Evolutionary conservation across 2,329 filamentous ascomycete genomes (phyloP).

Genomic region (Aspergillus japonicus): DNA sequence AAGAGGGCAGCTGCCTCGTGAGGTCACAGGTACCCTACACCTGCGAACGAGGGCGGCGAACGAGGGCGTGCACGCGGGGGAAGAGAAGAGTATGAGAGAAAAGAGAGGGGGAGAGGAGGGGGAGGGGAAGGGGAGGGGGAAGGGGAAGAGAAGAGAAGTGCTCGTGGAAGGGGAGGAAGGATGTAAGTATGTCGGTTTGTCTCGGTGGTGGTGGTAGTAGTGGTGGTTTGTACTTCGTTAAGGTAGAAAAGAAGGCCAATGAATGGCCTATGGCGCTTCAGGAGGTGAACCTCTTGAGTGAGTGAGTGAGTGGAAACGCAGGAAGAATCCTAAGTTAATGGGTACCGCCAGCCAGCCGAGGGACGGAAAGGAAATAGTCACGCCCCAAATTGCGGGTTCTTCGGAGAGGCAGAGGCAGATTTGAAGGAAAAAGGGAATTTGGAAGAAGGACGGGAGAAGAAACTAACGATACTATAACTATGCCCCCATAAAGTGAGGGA

Average conservation of each 20-base stretch:
- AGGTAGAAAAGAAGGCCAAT: not conserved
- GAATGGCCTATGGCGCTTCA: not conserved
- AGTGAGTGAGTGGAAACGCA: too few relatives aligned
- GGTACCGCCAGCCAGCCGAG: not conserved
- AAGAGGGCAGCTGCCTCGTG: constrained; percentile 36
- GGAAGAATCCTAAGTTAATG: not conserved
- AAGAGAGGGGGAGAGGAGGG: not conserved
- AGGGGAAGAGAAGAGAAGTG: not conserved
- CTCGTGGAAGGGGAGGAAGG: not conserved
- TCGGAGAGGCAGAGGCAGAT: not conserved
- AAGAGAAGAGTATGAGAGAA: not conserved
- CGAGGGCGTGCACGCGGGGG: constrained; percentile 17
- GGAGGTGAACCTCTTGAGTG: not conserved
- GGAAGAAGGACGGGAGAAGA: not conserved
- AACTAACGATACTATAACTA: not conserved
- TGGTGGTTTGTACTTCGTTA: not conserved
- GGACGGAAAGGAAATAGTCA: not conserved
- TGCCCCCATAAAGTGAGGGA: not conserved
- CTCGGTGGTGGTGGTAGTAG: not conserved
- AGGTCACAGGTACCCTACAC: constrained; percentile 34
- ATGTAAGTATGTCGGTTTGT: not conserved
- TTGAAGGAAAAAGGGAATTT: constrained; percentile 9
- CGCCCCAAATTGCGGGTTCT: not conserved
- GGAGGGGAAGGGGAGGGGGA: not conserved
- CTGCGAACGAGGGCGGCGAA: constrained; percentile 9